phyloP scores from a whole-genome alignment of 192 early-diverging fungal species.

The Chytriomyces sp. region DNA sequence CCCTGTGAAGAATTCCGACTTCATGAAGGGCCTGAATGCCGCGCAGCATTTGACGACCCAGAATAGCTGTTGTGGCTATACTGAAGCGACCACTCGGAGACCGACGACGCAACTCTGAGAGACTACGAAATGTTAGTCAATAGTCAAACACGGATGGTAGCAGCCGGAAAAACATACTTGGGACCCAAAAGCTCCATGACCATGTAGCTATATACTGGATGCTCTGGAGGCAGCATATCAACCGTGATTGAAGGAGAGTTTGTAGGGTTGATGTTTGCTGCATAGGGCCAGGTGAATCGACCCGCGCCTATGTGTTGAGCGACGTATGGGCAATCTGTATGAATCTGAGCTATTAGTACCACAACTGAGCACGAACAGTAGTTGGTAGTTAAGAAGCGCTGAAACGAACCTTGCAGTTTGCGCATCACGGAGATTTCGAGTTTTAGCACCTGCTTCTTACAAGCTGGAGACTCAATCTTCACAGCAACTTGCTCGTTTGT shows the following conservation, averaged over 20 bases:
- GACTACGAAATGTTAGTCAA: constrained; percentile 28
- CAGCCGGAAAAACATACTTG: constrained; percentile 44
- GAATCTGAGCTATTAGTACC: neutral
- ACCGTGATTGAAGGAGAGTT: constrained; percentile 19
- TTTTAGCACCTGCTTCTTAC: constrained; percentile 54
- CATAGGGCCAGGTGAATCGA: constrained; percentile 41
- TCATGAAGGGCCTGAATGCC: constrained; percentile 51
- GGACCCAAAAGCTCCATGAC: constrained; percentile 62
- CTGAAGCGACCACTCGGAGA: constrained; percentile 39
- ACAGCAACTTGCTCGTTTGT: constrained; percentile 48
- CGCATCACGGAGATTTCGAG: constrained; percentile 52
- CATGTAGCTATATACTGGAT: constrained; percentile 49
- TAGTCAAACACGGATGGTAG: too few relatives aligned
- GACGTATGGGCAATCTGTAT: constrained; percentile 35
- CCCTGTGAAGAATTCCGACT: constrained; percentile 56
- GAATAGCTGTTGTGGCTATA: constrained; percentile 40
- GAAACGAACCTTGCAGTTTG: constrained; percentile 36
- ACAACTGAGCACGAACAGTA: neutral
- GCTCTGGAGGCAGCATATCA: constrained; percentile 24
- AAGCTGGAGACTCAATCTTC: constrained; percentile 54
- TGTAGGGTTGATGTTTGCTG: constrained; percentile 1
- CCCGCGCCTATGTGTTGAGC: constrained; percentile 47
- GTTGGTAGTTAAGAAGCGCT: neutral
- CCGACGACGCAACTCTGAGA: constrained; percentile 54
- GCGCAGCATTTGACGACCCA: constrained; percentile 55